A percentile compares a stretch with the other conserved stretches of the same genome.
Evolutionary conservation across 106 monocot genomes (phyloP).

Genomic region (Amphibolis antarctica): DNA sequence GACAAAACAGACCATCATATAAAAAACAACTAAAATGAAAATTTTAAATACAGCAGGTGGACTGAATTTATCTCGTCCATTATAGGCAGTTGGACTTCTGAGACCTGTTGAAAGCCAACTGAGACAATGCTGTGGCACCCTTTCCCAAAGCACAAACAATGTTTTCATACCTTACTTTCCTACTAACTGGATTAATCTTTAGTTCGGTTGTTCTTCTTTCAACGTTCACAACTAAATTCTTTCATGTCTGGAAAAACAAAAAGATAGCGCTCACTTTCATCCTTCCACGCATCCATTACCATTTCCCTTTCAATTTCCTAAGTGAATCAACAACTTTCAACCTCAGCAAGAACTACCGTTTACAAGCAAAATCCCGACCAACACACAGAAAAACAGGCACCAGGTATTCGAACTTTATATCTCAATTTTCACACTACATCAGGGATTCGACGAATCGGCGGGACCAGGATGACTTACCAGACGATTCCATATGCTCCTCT

Average conservation of each 20-base stretch:
- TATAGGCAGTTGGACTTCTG: too few relatives aligned
- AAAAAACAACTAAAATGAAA: too few relatives aligned
- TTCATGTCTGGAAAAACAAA: background rate
- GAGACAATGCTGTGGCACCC: too few relatives aligned
- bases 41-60: too few relatives aligned
- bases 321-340: background rate
- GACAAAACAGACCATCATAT: too few relatives aligned
- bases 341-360: background rate
- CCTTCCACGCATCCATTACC: background rate
- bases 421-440: too few relatives aligned
- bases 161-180: background rate
- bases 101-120: too few relatives aligned
- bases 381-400: background rate
- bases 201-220: background rate
- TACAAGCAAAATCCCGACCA: background rate
- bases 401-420: background rate
- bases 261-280: background rate
- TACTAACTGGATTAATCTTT: background rate
- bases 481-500: conserved; percentile 23
- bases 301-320: too few relatives aligned
- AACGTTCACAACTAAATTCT: background rate
- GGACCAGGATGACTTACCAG: conserved; percentile 8
- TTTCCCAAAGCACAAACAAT: background rate
- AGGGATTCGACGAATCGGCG: background rate
- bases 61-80: too few relatives aligned